Evolutionary conservation across 768 basidiomycete genomes (phyloP).

Genomic region (Fomitopsis pulvina): DNA sequence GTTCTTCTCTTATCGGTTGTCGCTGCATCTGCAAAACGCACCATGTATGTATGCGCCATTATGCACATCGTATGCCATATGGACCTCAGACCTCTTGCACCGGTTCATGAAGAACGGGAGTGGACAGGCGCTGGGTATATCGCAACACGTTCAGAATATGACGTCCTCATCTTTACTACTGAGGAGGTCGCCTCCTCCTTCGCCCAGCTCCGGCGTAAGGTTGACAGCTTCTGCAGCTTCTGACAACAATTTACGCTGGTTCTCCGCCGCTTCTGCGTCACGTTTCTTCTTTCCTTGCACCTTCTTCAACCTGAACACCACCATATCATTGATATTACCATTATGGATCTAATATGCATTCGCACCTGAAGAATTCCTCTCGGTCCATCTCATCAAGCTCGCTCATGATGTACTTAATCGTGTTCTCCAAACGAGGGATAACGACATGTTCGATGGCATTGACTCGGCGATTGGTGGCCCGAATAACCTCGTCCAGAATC

Average conservation of each 20-base stretch:
- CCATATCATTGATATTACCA: not conserved
- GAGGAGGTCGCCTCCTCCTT: conserved; percentile 55
- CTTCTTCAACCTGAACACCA: conserved; percentile 71
- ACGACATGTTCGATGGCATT: conserved; percentile 98
- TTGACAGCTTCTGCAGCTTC: conserved; percentile 13
- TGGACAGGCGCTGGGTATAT: conserved; percentile 15
- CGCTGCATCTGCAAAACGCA: conserved; percentile 40
- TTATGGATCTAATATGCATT: conserved; percentile 2
- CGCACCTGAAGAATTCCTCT: conserved; percentile 86
- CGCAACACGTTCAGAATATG: conserved; percentile 50
- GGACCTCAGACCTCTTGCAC: not conserved
- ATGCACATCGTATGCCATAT: conserved; percentile 53
- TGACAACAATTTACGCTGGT: conserved; percentile 10
- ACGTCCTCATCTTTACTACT: conserved; percentile 88
- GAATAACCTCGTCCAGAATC: conserved; percentile 97
- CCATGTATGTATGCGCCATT: conserved; percentile 60
- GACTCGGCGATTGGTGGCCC: conserved; percentile 97
- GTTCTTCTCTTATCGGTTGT: conserved; percentile 21
- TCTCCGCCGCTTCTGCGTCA: conserved; percentile 39
- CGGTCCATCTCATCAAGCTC: conserved; percentile 99
- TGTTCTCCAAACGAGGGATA: conserved; percentile 93
- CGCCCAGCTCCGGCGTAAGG: conserved; percentile 23
- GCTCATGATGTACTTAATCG: conserved; percentile 95
- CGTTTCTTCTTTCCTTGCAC: conserved; percentile 97
- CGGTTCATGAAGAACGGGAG: no score